phyloP scores from a whole-genome alignment of 2,329 filamentous ascomycete genomes.

The Myriosclerotinia curreyana region DNA sequence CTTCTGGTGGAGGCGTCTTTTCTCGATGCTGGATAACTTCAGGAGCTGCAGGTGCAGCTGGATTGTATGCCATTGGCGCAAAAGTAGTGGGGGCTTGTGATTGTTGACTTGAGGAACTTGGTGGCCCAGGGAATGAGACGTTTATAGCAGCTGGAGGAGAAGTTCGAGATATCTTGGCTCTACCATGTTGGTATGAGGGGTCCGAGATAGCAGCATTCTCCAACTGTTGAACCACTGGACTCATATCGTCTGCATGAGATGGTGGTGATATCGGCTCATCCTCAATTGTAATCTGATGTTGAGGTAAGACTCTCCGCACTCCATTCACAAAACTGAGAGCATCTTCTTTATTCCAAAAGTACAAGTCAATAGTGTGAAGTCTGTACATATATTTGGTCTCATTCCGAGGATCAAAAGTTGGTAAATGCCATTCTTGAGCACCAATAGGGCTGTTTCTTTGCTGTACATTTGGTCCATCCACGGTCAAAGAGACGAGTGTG shows the following conservation, averaged over 20 bases:
- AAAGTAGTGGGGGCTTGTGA: slow-evolving; percentile 41
- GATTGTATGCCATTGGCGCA: slow-evolving; percentile 71
- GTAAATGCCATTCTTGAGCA: slow-evolving; percentile 69
- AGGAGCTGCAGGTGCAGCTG: slow-evolving; percentile 71
- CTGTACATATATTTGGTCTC: slow-evolving; percentile 78
- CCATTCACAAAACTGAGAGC: slow-evolving; percentile 68
- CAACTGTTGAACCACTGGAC: slow-evolving; percentile 69
- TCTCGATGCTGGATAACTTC: slow-evolving; percentile 70
- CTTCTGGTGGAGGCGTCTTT: slow-evolving; percentile 74
- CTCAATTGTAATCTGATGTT: slow-evolving; percentile 58
- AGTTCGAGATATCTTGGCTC: slow-evolving; percentile 34
- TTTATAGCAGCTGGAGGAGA: slow-evolving; percentile 24
- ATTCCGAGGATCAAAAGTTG: slow-evolving; percentile 67
- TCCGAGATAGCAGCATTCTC: slow-evolving; percentile 68
- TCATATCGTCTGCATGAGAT: slow-evolving; percentile 51
- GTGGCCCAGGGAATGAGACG: slow-evolving; percentile 34
- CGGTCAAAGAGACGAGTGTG: slow-evolving; percentile 64
- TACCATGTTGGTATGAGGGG: slow-evolving; percentile 45
- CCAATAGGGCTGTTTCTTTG: slow-evolving; percentile 36
- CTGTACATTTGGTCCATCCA: slow-evolving; percentile 46
- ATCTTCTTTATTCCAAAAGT: slow-evolving; percentile 75
- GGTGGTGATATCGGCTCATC: slow-evolving; percentile 59
- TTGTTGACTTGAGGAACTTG: slow-evolving; percentile 40
- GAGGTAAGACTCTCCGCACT: slow-evolving; percentile 61
- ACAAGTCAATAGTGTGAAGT: slow-evolving; percentile 71